Percentiles rank a stretch among this genome's conserved stretches.
These are phyloP conservation scores for Monocercomonoides exilis DNA, from an alignment of 78 protist genomes.

Conservation along the genomic window DNA sequence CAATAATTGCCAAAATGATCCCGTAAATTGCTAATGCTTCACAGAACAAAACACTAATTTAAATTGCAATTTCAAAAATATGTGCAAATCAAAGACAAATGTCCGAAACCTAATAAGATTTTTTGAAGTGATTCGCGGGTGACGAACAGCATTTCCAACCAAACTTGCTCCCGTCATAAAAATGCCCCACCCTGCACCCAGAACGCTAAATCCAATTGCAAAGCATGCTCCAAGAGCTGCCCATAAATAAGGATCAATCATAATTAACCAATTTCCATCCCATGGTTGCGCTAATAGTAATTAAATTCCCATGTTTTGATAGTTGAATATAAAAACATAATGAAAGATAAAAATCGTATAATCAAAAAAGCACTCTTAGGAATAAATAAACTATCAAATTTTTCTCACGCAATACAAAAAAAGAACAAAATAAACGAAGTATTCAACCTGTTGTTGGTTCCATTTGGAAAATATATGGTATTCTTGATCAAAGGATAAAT, in stretches of 20 bases:
- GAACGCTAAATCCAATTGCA: slow-evolving; percentile 80
- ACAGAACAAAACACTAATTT: slow-evolving; percentile 77
- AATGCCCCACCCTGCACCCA: slow-evolving; percentile 98
- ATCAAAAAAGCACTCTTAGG: too few species aligned
- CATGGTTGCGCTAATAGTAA: background rate
- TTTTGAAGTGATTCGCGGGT: slow-evolving; percentile 82
- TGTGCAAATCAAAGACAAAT: background rate
- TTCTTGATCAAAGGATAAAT: background rate
- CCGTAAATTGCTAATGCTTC: slow-evolving; percentile 99
- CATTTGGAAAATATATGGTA: background rate
- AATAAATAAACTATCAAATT: background rate
- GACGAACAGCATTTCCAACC: slow-evolving; percentile 85
- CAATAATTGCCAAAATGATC: slow-evolving; percentile 91
- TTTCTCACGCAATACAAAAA: background rate
- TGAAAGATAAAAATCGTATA: background rate
- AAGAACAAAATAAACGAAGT: background rate
- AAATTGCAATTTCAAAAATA: background rate
- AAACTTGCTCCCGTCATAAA: slow-evolving; percentile 74
- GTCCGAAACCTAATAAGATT: slow-evolving; percentile 66
- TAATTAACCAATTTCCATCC: background rate
- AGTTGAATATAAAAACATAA: background rate
- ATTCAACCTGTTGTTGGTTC: background rate
- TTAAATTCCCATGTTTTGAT: background rate
- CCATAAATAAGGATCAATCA: background rate
- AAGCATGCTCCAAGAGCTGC: slow-evolving; percentile 59